Base-by-base conservation (phyloP, 768 basidiomycete species). In the Fomitopsis serialis region DNA sequence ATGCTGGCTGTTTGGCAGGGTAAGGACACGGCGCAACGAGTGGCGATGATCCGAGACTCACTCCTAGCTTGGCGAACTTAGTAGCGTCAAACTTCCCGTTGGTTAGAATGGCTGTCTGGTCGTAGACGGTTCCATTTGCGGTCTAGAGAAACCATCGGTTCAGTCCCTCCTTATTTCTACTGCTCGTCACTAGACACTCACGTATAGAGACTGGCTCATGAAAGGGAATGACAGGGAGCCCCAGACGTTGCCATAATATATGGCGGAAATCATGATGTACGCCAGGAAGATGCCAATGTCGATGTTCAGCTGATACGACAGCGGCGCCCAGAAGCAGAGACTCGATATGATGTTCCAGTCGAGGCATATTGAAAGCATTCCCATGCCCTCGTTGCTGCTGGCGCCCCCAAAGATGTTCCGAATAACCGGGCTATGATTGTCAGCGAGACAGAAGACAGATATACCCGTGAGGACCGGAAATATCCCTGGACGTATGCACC, bases 301-400 rank as follows among this genome's bases (percentile, higher is more conserved):
- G 49, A 63, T 54, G 56, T 60, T 59, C 50, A 61, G 58, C 36
- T 53, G 50, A 40, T 61, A 57, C 60, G 60, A 63, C 45, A 67
- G 47, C 15, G 66, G 66, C 43, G 49, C 59, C 61, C 59, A 67
- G 25, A 74, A 63, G 40, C 75, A 77, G 25, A 72, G 71, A 48
- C 74, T 70, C 36, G 72, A 77, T 53, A 81, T 74, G 55, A 79
- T 74, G 58, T 81, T 79, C 82, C 84, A 85, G 59, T 85, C 83
- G 11, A 85, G 66, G 56, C 73, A 82, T 36, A 84, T 61, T 1
- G 82, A 74, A 37, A 85, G 75, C 48, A 79, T 64, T 10, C 81
- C 83, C 36, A 85, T 73, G 7, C 82, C 82, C 64, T 84, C 82
- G 50, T 85, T 66, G 60, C 63, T 66, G 56, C 61, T 63, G 13